Base-by-base conservation (phyloP, 163 green algal genomes). In the Chloroidium sp. region DNA sequence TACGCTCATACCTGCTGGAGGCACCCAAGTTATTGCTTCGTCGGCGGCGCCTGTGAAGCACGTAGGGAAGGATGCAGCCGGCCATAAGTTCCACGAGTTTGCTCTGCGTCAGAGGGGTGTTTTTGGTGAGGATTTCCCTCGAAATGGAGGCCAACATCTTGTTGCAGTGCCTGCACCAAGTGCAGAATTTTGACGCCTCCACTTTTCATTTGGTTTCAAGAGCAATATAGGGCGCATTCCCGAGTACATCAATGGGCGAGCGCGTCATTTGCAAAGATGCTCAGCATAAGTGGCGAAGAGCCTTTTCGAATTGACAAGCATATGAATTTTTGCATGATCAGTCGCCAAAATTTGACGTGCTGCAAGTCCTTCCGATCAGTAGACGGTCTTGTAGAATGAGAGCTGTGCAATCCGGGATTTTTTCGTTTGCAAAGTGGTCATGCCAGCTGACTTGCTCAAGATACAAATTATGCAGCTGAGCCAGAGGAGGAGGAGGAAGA, bases 31-130 rank as follows among this genome's bases (percentile, higher is more conserved):
- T 12, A 62, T 87, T 0, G 83, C 80, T 60, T 69, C 69, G n/a
- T 60, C 84, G 4, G 86, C 85, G 4, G 86, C 81, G n/a, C 83
- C 87, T 8, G 69, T 88, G 1, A 87, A 87, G 64, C 69, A 61
- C n/a, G 12, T 36, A 1, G 75, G 69, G 57, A 93, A 92, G 79
- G 92, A 96, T 58, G 61, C 92, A 3, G 92, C 90, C 3, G 92
- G 92, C 0, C 86, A 90, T 77, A 82, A 79, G 2, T 95, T 94
- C 84, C 92, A 95, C 72, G 61, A 85, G 0, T 84, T 82, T 62
- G 92, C 90, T 14, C 82, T 94, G 2, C 79, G 84, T 74, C 92
- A 94, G 78, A 75, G 79, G 0, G 92, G 92, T 0, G 76, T 94
- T 6, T 86, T 86, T 75, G 87, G 90, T 93, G 81, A 87, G 87